Percentiles rank a stretch among this genome's conserved stretches.
These are phyloP conservation scores for Microascus cirrosus DNA, from an alignment of 2,329 filamentous ascomycete genomes.

Conservation along the genomic window DNA sequence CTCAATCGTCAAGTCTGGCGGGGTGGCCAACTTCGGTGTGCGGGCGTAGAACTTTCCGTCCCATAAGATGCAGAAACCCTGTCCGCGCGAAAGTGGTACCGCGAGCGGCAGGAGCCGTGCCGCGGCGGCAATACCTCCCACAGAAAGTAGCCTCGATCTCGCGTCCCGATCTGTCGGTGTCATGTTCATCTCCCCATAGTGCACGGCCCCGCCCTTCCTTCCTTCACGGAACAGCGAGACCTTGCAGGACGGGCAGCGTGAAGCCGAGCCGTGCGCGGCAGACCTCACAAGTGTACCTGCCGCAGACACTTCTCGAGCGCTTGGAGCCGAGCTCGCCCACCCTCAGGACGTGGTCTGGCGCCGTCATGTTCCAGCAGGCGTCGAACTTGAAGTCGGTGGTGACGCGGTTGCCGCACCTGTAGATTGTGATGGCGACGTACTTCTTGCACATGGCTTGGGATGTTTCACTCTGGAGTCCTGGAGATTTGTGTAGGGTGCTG, in stretches of 20 bases:
- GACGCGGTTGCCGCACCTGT: background rate
- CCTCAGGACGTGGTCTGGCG: background rate
- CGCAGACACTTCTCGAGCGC: background rate
- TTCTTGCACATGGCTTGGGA: background rate
- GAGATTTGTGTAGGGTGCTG: background rate
- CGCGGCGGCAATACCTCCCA: no score
- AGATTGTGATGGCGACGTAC: background rate
- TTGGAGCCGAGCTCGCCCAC: background rate
- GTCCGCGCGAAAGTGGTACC: no score
- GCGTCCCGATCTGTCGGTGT: no score
- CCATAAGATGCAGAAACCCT: no score
- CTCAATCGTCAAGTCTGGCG: no score
- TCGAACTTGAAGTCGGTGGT: background rate
- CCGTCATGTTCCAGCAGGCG: background rate
- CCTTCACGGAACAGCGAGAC: background rate
- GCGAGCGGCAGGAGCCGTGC: no score
- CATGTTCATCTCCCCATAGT: no score
- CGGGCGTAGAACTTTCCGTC: no score
- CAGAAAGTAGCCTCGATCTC: no score
- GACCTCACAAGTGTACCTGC: background rate
- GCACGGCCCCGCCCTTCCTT: no score
- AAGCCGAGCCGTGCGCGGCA: background rate
- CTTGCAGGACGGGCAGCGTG: background rate
- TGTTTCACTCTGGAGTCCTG: background rate
- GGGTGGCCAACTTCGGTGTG: no score